phyloP scores from a whole-genome alignment of 345 rosid genomes.

The Ailanthus altissimus region DNA sequence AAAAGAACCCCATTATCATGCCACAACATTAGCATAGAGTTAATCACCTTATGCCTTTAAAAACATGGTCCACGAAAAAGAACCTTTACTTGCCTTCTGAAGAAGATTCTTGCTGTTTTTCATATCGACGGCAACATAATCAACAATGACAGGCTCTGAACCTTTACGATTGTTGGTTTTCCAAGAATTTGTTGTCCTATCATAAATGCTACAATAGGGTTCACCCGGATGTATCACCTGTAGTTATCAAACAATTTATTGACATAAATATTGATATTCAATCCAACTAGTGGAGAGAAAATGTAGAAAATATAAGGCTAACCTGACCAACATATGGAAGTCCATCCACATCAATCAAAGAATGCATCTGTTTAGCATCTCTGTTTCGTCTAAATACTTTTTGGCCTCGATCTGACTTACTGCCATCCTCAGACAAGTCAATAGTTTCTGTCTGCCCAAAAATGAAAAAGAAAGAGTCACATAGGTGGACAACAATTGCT shows the following conservation, averaged over 20 bases:
- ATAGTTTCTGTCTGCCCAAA: conserved; percentile 79
- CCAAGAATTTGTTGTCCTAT: conserved; percentile 46
- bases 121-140: conserved; percentile 76
- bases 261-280: neutral
- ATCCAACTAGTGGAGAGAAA: neutral
- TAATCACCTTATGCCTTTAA: neutral
- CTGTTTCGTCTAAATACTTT: conserved; percentile 60
- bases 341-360: conserved; percentile 81
- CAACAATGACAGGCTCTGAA: conserved; percentile 72
- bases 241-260: conserved; percentile 3
- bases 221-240: conserved; percentile 74
- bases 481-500: neutral
- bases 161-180: conserved; percentile 55
- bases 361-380: conserved; percentile 46
- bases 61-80: neutral
- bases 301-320: conserved; percentile 20
- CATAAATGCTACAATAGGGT: conserved; percentile 68
- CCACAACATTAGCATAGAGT: neutral
- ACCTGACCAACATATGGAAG: conserved; percentile 97
- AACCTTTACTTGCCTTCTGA: conserved; percentile 60
- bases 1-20: neutral
- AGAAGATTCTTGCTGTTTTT: conserved; percentile 59
- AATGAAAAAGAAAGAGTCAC: neutral
- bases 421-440: conserved; percentile 62
- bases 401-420: conserved; percentile 45